phyloP scores from a whole-genome alignment of 208 protist species.

The Wallacemonas sp. region DNA sequence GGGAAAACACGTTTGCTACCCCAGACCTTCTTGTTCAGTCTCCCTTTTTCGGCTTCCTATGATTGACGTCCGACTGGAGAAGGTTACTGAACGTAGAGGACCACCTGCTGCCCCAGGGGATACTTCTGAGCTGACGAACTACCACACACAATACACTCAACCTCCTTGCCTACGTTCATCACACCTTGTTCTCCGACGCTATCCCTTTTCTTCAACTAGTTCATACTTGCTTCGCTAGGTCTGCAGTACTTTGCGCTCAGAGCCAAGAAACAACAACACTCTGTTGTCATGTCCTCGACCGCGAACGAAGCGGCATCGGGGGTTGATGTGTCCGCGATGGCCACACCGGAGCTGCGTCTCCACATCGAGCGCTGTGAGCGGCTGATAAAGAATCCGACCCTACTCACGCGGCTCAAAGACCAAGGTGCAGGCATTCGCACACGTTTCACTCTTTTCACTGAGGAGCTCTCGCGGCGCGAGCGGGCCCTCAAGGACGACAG shows the following conservation, averaged over 20 bases:
- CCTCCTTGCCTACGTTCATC: too few species aligned
- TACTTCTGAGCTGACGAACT: too few species aligned
- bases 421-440: conserved; percentile 42
- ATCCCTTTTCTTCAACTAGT: conserved; percentile 3
- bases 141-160: too few species aligned
- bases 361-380: conserved; percentile 72
- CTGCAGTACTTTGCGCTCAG: not conserved
- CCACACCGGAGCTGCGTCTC: conserved; percentile 24
- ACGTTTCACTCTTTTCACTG: conserved; percentile 34
- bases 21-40: too few species aligned
- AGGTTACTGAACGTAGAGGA: too few species aligned
- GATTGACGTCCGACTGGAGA: too few species aligned
- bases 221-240: not conserved
- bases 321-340: conserved; percentile 27
- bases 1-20: too few species aligned
- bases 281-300: not conserved
- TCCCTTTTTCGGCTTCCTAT: too few species aligned
- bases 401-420: conserved; percentile 62
- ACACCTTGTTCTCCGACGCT: too few species aligned
- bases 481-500: too few species aligned
- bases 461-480: conserved; percentile 36
- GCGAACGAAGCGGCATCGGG: not conserved
- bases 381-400: conserved; percentile 36
- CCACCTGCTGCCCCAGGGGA: too few species aligned
- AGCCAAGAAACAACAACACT: not conserved